A percentile compares a stretch with the other conserved stretches of the same genome.
These are phyloP conservation scores for Botrytis fabae DNA, from an alignment of 2,329 filamentous ascomycete species.

Conservation along the genomic window DNA sequence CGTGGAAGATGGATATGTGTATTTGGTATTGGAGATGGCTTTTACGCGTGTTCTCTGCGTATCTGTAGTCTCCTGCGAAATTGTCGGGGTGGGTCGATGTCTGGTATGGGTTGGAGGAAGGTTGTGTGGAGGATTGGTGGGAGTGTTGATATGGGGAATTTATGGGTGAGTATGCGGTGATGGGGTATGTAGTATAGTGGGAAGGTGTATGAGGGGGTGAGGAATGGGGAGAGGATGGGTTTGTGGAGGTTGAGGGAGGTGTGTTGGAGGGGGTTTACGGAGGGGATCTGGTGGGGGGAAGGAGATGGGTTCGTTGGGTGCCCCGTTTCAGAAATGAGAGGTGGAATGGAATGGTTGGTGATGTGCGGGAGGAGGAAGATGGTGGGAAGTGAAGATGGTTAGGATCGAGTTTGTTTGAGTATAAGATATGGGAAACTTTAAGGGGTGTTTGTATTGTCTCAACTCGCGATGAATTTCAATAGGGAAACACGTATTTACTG, in stretches of 20 bases:
- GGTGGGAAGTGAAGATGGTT: not conserved
- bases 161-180: not conserved
- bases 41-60: not conserved
- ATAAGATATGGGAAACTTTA: not conserved
- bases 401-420: not conserved
- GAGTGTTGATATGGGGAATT: not conserved
- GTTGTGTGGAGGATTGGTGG: not conserved
- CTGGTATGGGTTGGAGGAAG: not conserved
- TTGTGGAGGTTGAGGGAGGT: not conserved
- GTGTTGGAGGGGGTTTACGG: not conserved
- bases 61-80: not conserved
- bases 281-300: not conserved
- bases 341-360: not conserved
- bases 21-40: not conserved
- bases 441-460: not conserved
- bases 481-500: not conserved
- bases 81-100: not conserved
- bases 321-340: not conserved
- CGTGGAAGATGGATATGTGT: not conserved
- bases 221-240: not conserved
- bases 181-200: not conserved
- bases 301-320: not conserved
- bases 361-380: not conserved
- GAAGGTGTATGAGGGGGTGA: not conserved
- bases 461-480: not conserved